Evolutionary conservation across 2,329 filamentous ascomycete species (phyloP).

Genomic region (Piedraia hortae): DNA sequence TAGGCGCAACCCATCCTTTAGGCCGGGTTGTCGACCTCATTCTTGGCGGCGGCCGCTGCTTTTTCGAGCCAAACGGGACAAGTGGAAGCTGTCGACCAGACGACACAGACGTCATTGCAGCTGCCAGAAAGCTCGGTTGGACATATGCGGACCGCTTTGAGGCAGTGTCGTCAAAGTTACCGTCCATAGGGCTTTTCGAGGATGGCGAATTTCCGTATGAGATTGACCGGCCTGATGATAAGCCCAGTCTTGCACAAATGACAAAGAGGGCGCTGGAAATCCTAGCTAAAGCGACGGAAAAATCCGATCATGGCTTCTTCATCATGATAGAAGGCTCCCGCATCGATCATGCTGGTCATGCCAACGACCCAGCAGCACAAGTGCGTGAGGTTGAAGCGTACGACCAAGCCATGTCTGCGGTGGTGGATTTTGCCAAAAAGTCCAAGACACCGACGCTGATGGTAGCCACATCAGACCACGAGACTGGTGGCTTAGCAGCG

Average conservation of each 20-base stretch:
- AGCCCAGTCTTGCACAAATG: constrained; percentile 83
- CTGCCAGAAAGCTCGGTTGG: constrained; percentile 47
- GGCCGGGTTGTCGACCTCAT: constrained; percentile 77
- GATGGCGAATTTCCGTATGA: constrained; percentile 68
- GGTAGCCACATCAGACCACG: constrained; percentile 80
- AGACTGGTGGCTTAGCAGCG: constrained; percentile 68
- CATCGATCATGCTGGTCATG: constrained; percentile 72
- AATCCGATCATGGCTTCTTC: constrained; percentile 77
- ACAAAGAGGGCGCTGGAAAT: constrained; percentile 52
- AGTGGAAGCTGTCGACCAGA: constrained; percentile 56
- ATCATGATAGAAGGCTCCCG: constrained; percentile 93
- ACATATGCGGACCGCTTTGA: constrained; percentile 53
- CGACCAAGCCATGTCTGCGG: constrained; percentile 57
- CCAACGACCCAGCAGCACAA: constrained; percentile 27
- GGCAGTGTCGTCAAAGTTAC: constrained; percentile 39
- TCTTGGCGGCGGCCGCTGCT: constrained; percentile 75
- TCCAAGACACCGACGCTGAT: constrained; percentile 50
- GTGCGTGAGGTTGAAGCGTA: constrained; percentile 80
- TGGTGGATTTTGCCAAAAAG: constrained; percentile 58
- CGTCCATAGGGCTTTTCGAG: constrained; percentile 67
- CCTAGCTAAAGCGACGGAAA: constrained; percentile 51
- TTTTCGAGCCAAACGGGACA: constrained; percentile 65
- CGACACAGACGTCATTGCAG: constrained; percentile 47
- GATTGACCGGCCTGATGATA: constrained; percentile 65
- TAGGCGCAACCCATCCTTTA: constrained; percentile 54